Conservation (phyloP, 768 basidiomycete species). For the Boletales sp. region DNA sequence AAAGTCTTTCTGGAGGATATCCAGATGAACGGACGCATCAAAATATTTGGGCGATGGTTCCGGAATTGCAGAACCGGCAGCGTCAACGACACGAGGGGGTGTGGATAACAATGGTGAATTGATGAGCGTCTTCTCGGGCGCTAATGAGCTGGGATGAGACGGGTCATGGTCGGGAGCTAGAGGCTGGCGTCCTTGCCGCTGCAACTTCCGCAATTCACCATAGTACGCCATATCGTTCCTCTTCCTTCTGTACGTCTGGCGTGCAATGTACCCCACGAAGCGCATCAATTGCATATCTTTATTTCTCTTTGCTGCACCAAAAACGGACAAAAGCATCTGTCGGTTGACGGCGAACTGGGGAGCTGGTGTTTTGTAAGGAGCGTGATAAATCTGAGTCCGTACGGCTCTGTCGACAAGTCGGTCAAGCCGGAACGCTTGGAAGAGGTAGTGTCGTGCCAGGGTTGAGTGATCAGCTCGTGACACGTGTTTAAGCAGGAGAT, state of each 20-base stretch:
- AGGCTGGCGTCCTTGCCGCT: conserved; percentile 19
- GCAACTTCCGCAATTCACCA: conserved; percentile 27
- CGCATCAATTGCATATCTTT: conserved; percentile 58
- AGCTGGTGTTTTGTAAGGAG: conserved; percentile 35
- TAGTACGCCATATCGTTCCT: conserved; percentile 44
- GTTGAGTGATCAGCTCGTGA: conserved; percentile 44
- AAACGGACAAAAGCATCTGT: conserved; percentile 52
- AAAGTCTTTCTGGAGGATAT: conserved; percentile 53
- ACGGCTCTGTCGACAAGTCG: conserved; percentile 30
- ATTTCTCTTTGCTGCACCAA: conserved; percentile 54
- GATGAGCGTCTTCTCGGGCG: not conserved
- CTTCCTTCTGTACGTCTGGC: conserved; percentile 47
- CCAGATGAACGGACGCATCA: conserved; percentile 53
- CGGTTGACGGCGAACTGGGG: conserved; percentile 57
- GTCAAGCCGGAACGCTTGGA: conserved; percentile 50
- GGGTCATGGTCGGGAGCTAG: conserved; percentile 21
- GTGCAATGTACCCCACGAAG: conserved; percentile 52
- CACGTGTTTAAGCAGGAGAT: conserved; percentile 57
- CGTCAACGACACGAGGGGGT: not conserved
- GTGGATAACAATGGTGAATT: not conserved
- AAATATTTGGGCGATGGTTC: conserved; percentile 33
- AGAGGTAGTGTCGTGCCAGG: conserved; percentile 65
- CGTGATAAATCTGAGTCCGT: conserved; percentile 30
- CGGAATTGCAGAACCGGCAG: conserved; percentile 28
- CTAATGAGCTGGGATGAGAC: conserved; percentile 5